Conservation (phyloP, 352 stramenopile genomes). For the Phytopythium boreale region DNA sequence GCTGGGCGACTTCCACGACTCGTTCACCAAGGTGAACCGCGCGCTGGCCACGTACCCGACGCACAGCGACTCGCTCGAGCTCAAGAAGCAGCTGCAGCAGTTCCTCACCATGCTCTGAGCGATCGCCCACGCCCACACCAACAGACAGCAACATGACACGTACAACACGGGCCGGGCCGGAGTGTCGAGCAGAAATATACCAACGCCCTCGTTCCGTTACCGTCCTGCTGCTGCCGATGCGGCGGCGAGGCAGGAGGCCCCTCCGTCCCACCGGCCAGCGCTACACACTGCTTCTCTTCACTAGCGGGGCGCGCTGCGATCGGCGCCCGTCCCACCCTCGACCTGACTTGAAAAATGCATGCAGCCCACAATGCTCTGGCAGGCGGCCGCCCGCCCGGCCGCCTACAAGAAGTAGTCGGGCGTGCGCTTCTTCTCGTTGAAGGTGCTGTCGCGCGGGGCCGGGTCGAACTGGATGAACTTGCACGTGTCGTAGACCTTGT, state of each 20-base stretch:
- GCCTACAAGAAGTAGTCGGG: conserved; percentile 91
- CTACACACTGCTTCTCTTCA: conserved; percentile 2
- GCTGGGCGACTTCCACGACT: conserved; percentile 89
- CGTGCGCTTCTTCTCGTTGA: conserved; percentile 91
- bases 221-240: not conserved
- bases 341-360: conserved; percentile 1
- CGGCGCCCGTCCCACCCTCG: not conserved
- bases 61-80: conserved; percentile 87
- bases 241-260: not conserved
- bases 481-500: conserved; percentile 91
- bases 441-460: conserved; percentile 87
- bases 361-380: not conserved
- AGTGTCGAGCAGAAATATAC: conserved; percentile 1
- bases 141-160: no score
- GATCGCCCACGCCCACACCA: not conserved
- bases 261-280: not conserved
- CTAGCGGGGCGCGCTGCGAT: not conserved
- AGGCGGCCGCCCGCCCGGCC: not conserved
- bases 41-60: conserved; percentile 73
- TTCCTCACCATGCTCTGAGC: conserved; percentile 75
- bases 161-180: not conserved
- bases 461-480: conserved; percentile 93
- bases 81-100: conserved; percentile 85
- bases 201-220: conserved; percentile 2
- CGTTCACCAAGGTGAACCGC: conserved; percentile 84